Evolutionary conservation across 148 eudicot species (phyloP), one percentile per base, ranked within the genome.

Genomic region (Nyssa sinensis): DNA sequence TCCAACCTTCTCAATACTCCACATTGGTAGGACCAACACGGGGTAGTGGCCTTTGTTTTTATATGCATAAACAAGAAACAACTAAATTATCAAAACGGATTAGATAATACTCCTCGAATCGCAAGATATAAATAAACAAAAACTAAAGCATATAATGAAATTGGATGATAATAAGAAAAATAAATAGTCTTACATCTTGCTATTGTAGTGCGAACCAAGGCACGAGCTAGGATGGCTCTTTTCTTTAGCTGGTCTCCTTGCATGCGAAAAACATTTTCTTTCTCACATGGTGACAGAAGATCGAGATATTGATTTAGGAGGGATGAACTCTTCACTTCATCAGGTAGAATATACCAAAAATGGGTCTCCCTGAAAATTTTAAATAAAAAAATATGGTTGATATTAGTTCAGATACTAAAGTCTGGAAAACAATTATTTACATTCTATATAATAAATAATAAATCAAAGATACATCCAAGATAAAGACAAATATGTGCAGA

Each of bases 151-250:
- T 44, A 44, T 14, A 44, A 44, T 44, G 12, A 41, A 41, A 41
- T 41, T 7, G 12, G 49, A 44, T 44, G 51, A 59, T 33, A 24
- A 5, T 11, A 29, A 62, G 27, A 1, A 12, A 61, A 12, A 27
- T 55, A 69, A 71, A 67, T 14, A 72, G 10, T 65, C 90, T 21
- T 80, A 94, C 98, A 94, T 91, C 89, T 91, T 25, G 95, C 90
- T 67, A 94, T 90, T 53, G 97, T 91, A n/a, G 98, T 86, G 63
- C 98, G 97, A 77, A 91, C 93, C 67, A 94, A 75, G 32, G 87
- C 85, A 64, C 97, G 97, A 57, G 98, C 93, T 28, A 91, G 77
- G 47, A 94, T 57, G 24, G 98, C 94, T 61, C 85, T 84, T 74
- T 91, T 91, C 77, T 75, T 79, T 53, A 83, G 80, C 77, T 86